Evolutionary conservation across 2,329 filamentous ascomycete genomes (phyloP).

Genomic region (Alternaria viburni): DNA sequence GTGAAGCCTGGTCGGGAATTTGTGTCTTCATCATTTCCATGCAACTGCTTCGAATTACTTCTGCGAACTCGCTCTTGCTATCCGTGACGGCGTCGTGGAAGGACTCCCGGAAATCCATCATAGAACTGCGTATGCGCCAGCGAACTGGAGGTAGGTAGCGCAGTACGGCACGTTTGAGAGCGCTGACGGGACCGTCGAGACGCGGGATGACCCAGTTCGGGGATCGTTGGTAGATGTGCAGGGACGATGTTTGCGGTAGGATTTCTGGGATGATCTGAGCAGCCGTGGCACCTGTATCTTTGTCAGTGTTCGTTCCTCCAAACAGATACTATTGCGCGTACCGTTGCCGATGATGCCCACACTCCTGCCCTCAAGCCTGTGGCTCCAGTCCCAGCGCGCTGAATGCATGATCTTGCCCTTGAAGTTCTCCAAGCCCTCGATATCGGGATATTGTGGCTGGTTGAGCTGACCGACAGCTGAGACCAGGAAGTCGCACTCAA

Average conservation of each 20-base stretch:
- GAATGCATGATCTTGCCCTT: slow-evolving; percentile 63
- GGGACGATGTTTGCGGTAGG: slow-evolving; percentile 55
- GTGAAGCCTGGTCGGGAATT: slow-evolving; percentile 56
- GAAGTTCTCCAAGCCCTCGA: slow-evolving; percentile 57
- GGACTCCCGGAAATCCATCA: slow-evolving; percentile 64
- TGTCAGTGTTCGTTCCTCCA: not conserved
- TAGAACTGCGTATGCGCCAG: slow-evolving; percentile 56
- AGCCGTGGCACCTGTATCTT: slow-evolving; percentile 58
- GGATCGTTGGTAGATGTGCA: slow-evolving; percentile 64
- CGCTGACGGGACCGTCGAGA: slow-evolving; percentile 55
- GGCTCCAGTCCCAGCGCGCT: slow-evolving; percentile 67
- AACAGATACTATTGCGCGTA: slow-evolving; percentile 22
- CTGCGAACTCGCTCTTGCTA: slow-evolving; percentile 48
- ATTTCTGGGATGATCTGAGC: slow-evolving; percentile 66
- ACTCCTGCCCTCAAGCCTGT: slow-evolving; percentile 60
- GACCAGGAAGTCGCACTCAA: slow-evolving; percentile 63
- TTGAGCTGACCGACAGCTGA: slow-evolving; percentile 67
- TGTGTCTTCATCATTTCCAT: slow-evolving; percentile 53
- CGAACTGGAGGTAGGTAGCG: slow-evolving; percentile 59
- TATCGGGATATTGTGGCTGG: slow-evolving; percentile 57
- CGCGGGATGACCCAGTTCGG: slow-evolving; percentile 67
- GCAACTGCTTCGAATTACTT: slow-evolving; percentile 49
- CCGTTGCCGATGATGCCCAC: slow-evolving; percentile 67
- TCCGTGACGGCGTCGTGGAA: slow-evolving; percentile 55
- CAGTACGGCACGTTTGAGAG: slow-evolving; percentile 52